Percentiles rank a stretch among this genome's conserved stretches.
Evolutionary conservation across 1,284 basidiomycete genomes (phyloP).

Genomic region (Puccinia hordei): DNA sequence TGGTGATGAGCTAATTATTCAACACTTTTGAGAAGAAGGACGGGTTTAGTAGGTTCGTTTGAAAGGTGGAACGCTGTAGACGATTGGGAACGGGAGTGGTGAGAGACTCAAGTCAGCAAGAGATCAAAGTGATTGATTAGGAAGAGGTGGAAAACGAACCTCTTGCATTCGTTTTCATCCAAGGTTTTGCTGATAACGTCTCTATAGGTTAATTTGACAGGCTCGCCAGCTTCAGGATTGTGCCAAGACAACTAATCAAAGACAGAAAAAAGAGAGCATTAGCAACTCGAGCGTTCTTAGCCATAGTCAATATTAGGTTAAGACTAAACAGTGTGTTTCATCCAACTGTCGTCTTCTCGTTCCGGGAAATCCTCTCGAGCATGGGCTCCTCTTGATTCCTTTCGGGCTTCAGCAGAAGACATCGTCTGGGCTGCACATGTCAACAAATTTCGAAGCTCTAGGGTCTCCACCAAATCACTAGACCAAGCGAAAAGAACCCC

Average conservation of each 20-base stretch:
- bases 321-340: conserved; percentile 53
- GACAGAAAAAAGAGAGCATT: conserved; percentile 61
- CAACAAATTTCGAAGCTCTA: conserved; percentile 93
- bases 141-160: conserved; percentile 54
- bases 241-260: conserved; percentile 75
- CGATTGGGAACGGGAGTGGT: neutral
- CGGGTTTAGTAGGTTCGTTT: conserved; percentile 54
- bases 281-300: neutral
- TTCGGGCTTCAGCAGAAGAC: conserved; percentile 87
- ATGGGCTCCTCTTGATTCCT: conserved; percentile 96
- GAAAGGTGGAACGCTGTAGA: conserved; percentile 58
- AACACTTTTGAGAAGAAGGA: neutral
- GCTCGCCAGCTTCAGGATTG: conserved; percentile 69
- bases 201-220: conserved; percentile 88
- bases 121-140: neutral
- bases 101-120: neutral
- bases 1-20: neutral
- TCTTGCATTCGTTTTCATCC: conserved; percentile 90
- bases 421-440: conserved; percentile 96
- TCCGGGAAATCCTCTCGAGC: conserved; percentile 91
- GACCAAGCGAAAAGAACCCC: conserved; percentile 60
- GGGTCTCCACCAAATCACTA: conserved; percentile 91
- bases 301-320: neutral
- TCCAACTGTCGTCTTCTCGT: conserved; percentile 69
- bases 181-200: conserved; percentile 80